Evolutionary conservation across 352 stramenopile species (phyloP).

Genomic region (Globisporangium abappressorium): DNA sequence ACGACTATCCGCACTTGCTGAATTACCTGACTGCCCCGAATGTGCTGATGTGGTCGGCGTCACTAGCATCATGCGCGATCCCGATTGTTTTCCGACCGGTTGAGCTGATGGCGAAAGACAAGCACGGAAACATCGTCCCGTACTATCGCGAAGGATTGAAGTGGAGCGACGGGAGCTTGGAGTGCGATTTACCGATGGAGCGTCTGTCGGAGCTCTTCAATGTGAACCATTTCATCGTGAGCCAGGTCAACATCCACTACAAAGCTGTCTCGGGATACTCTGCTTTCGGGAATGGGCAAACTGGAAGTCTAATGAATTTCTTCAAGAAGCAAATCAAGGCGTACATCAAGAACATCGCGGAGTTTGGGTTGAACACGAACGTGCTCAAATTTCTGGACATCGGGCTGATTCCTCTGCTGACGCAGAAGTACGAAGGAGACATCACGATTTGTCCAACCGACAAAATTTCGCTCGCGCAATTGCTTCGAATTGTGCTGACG

Average conservation of each 20-base stretch:
- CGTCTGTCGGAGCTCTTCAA: constrained; percentile 97
- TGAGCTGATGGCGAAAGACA: constrained; percentile 94
- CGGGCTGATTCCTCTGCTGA: constrained; percentile 76
- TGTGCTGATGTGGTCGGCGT: constrained; percentile 97
- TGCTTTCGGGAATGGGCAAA: constrained; percentile 71
- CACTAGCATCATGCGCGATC: constrained; percentile 93
- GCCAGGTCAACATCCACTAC: constrained; percentile 91
- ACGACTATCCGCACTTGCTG: constrained; percentile 95
- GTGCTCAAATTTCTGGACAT: constrained; percentile 85
- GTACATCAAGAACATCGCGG: constrained; percentile 87
- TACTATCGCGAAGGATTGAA: constrained; percentile 82
- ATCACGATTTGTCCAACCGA: constrained; percentile 96
- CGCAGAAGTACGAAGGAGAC: constrained; percentile 97
- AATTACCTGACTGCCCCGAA: constrained; percentile 99
- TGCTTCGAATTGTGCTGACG: constrained; percentile 73
- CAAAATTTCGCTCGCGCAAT: constrained; percentile 81
- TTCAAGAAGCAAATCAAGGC: constrained; percentile 94
- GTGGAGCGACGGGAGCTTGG: constrained; percentile 94
- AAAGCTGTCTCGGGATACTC: constrained; percentile 82
- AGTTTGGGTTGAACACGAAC: constrained; percentile 82
- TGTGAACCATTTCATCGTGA: constrained; percentile 99
- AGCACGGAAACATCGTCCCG: constrained; percentile 73
- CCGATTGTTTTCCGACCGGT: constrained; percentile 94
- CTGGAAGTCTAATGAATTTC: constrained; percentile 88
- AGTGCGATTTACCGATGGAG: constrained; percentile 96